Base-by-base conservation (phyloP, 2,329 filamentous ascomycete species). In the Zasmidium cellare region DNA sequence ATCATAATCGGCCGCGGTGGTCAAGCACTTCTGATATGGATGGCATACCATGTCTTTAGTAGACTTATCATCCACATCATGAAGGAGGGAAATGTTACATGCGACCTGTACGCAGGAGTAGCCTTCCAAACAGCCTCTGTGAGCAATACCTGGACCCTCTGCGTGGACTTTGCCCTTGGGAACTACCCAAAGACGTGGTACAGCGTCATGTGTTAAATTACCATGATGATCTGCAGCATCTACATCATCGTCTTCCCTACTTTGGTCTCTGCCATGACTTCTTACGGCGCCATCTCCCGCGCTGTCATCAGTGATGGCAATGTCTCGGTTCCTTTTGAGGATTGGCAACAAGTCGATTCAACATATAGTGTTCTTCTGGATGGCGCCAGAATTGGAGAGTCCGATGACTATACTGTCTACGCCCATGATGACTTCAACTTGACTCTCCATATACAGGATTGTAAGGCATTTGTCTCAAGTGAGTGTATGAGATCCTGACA, bases 1-100 rank as follows among this genome's bases (percentile, higher is more conserved):
- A 14, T 47, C 16, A 16, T 59, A 3, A 22, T 59, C 16, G 57
- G 53, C 16, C 35, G 57, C 18, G 57, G 57, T 16, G 57, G 57
- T 2, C 57, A 59, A 14, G 16, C 46, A 23, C 16, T 59, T 2
- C 46, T 49, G 9, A 45, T 50, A 9, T n/a, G 28, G 12, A 53
- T 56, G 2, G 24, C 51, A 9, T 41, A 50, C 50, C 52, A 28
- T 20, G 24, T 45, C 2, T 54, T 54, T 44, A 54, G 52, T 24
- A 14, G 45, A 28, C 38, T 47, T 11, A 23, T 54, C 22, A 47
- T 28, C 3, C 23, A 54, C 18, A 35, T 47, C 22, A 24, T 54
- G 23, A 25, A 23, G 3, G 23, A 23, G 3, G 45, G 45, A 7
- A 23, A 31, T 11, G n/a, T 54, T 14, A 47, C 52, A 22, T 54